These are phyloP conservation scores for Cyberlindnera xishuangbannaensis DNA, from an alignment of 805 yeast genomes.

Conservation along the genomic window DNA sequence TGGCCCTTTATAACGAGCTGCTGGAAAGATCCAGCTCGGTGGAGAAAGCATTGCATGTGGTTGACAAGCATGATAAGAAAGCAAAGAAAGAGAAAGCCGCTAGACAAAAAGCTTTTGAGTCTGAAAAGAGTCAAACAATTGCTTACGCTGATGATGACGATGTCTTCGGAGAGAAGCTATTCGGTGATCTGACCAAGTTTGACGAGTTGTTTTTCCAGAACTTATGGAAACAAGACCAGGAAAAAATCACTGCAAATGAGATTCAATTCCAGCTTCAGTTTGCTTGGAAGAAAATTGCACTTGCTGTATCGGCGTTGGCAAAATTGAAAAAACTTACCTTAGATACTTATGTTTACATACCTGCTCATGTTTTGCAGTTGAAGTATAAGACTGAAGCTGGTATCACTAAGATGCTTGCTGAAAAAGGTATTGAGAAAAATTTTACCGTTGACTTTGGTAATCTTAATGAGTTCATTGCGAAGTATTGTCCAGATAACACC, in stretches of 20 bases:
- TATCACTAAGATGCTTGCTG: conserved; percentile 20
- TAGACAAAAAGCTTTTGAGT: conserved; percentile 47
- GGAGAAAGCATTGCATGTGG: conserved; percentile 16
- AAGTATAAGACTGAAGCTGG: conserved; percentile 20
- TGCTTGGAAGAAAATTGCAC: conserved; percentile 20
- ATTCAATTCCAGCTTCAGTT: conserved; percentile 22
- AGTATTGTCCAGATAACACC: conserved; percentile 9
- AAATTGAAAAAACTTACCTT: conserved; percentile 19
- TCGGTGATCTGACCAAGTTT: conserved; percentile 40
- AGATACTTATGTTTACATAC: conserved; percentile 15
- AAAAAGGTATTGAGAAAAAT: conserved; percentile 22
- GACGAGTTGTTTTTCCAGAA: conserved; percentile 35
- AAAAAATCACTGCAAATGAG: conserved; percentile 27
- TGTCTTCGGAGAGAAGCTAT: conserved; percentile 48
- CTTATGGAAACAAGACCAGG: conserved; percentile 38
- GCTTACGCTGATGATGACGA: conserved; percentile 47
- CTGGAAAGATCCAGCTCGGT: conserved; percentile 19
- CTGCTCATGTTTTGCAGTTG: conserved; percentile 17
- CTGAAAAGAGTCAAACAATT: conserved; percentile 38
- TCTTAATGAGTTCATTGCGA: conserved; percentile 10
- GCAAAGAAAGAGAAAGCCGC: conserved; percentile 38
- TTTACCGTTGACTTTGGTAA: conserved; percentile 17
- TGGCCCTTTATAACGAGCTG: conserved; percentile 41
- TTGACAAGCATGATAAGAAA: conserved; percentile 51
- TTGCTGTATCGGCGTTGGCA: conserved; percentile 16